phyloP scores from a whole-genome alignment of 148 eudicot genomes.

The Fagopyrum tataricum region DNA sequence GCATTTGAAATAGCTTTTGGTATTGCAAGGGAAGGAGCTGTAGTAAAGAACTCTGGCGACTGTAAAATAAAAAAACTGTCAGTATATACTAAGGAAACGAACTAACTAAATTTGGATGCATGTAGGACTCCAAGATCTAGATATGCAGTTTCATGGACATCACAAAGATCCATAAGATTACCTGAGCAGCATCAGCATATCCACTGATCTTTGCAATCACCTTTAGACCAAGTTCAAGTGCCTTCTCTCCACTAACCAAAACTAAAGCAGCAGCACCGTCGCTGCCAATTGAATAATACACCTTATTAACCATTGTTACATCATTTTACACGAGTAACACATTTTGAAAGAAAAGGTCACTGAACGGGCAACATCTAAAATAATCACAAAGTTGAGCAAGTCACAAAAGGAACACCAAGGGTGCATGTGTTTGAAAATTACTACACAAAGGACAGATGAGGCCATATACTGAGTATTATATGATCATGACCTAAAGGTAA shows the following conservation, averaged over 20 bases:
- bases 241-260: slow-evolving; percentile 89
- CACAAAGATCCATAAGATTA: slow-evolving; percentile 13
- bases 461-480: background rate
- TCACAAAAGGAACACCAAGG: background rate
- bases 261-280: slow-evolving; percentile 99
- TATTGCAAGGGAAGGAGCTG: slow-evolving; percentile 86
- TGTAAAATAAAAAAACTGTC: slow-evolving; percentile 21
- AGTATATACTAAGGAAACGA: background rate
- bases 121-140: background rate
- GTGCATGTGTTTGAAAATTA: background rate
- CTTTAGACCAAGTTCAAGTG: slow-evolving; percentile 69
- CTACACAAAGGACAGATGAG: background rate
- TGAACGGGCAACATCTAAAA: background rate
- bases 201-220: slow-evolving; percentile 88
- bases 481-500: background rate
- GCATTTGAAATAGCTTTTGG: slow-evolving; percentile 94
- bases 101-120: background rate
- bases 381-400: background rate
- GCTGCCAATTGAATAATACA: slow-evolving; percentile 29
- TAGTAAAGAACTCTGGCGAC: slow-evolving; percentile 91
- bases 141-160: background rate
- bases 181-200: slow-evolving; percentile 98
- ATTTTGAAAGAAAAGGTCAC: background rate
- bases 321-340: background rate
- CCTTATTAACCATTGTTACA: background rate